These are phyloP conservation scores for Talaromyces funiculosus DNA, from an alignment of 2,329 filamentous ascomycete genomes.

Conservation along the genomic window DNA sequence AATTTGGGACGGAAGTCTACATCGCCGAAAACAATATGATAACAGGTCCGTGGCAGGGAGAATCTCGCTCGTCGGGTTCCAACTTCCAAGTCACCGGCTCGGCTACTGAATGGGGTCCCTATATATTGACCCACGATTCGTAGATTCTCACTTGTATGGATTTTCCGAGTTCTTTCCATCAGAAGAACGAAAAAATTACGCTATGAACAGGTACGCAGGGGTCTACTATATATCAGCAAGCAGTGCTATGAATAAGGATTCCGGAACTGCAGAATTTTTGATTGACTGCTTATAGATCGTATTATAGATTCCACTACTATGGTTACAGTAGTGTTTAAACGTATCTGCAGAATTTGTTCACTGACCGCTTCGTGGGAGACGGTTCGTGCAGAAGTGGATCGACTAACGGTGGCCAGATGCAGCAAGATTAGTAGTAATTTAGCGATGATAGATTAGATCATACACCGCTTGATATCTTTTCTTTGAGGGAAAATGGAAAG, in stretches of 20 bases:
- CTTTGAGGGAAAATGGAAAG: background rate
- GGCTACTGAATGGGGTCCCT: background rate
- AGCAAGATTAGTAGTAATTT: background rate
- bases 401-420: background rate
- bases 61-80: background rate
- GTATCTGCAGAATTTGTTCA: constrained; percentile 16
- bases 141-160: background rate
- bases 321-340: background rate
- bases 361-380: constrained; percentile 23
- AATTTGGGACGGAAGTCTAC: too few species aligned
- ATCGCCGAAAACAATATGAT: background rate
- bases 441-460: background rate
- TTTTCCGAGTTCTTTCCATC: too few species aligned
- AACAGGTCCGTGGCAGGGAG: background rate
- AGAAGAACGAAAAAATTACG: too few species aligned
- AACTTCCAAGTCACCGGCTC: background rate
- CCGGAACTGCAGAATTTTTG: background rate
- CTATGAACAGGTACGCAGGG: too few species aligned
- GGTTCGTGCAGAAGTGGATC: background rate
- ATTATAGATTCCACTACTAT: background rate
- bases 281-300: constrained; percentile 12
- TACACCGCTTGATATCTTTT: background rate
- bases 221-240: background rate
- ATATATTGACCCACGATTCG: background rate
- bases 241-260: background rate